Evolutionary conservation across 2,329 filamentous ascomycete genomes (phyloP).

Genomic region (Metarhizium anisopliae): DNA sequence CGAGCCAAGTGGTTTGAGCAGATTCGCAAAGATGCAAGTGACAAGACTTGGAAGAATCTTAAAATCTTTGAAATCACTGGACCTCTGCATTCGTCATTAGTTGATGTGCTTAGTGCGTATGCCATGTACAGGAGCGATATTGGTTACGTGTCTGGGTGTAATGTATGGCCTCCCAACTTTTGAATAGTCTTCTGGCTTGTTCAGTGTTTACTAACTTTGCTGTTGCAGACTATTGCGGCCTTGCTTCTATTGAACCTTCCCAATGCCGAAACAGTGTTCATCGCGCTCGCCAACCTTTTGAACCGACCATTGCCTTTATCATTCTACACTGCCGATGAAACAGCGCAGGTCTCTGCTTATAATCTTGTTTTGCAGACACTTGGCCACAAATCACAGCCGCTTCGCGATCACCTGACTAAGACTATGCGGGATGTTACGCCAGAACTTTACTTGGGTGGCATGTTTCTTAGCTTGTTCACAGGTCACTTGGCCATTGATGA

Average conservation of each 20-base stretch:
- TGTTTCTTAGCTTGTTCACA: conserved; percentile 60
- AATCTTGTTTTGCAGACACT: conserved; percentile 60
- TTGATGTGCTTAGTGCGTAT: conserved; percentile 70
- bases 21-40: conserved; percentile 55
- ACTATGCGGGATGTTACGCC: conserved; percentile 35
- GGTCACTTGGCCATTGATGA: conserved; percentile 56
- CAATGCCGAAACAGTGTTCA: conserved; percentile 54
- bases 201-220: not conserved
- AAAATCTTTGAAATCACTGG: conserved; percentile 61
- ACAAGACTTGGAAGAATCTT: conserved; percentile 60
- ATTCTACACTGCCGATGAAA: conserved; percentile 62
- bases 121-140: conserved; percentile 76
- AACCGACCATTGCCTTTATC: conserved; percentile 68
- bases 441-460: conserved; percentile 45
- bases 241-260: conserved; percentile 65
- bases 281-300: conserved; percentile 65
- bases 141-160: conserved; percentile 66
- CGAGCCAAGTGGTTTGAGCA: conserved; percentile 52
- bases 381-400: conserved; percentile 50
- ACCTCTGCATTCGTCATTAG: conserved; percentile 57
- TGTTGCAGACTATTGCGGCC: conserved; percentile 56
- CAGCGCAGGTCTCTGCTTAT: conserved; percentile 61
- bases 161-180: conserved; percentile 41
- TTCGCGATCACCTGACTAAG: conserved; percentile 56
- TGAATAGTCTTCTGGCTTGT: not conserved